phyloP scores from a whole-genome alignment of 2,329 filamentous ascomycete species.

The Paramyrothecium roridum region DNA sequence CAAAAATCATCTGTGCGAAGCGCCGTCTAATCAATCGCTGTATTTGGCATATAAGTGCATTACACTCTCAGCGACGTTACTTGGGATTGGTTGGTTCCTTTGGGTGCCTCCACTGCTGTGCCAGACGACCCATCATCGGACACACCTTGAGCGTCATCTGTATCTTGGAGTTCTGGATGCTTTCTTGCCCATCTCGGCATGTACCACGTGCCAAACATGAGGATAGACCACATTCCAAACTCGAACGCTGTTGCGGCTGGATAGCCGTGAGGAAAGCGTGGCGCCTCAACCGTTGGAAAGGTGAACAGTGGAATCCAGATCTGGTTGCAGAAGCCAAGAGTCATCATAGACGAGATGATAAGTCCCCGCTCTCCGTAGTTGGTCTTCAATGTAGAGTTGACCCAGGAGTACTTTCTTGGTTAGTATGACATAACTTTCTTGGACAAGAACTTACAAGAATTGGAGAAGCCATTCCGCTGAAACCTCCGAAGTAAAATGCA shows the following conservation, averaged over 20 bases:
- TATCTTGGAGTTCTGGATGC: constrained; percentile 7
- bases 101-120: too few relatives aligned
- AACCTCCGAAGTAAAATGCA: constrained; percentile 26
- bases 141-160: too few relatives aligned
- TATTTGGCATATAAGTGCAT: too few relatives aligned
- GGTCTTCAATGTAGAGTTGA: constrained; percentile 25
- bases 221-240: constrained; percentile 19
- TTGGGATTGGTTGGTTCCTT: too few relatives aligned
- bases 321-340: constrained; percentile 25
- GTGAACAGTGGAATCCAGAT: constrained; percentile 25
- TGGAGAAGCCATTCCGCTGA: constrained; percentile 25
- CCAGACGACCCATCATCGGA: too few relatives aligned
- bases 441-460: constrained; percentile 8
- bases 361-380: constrained; percentile 27
- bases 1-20: too few relatives aligned
- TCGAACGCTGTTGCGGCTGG: constrained; percentile 19
- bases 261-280: constrained; percentile 20
- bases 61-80: too few relatives aligned
- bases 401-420: constrained; percentile 21
- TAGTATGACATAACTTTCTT: neutral
- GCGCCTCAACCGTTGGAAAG: constrained; percentile 21
- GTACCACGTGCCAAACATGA: constrained; percentile 22
- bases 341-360: constrained; percentile 30
- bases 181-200: constrained; percentile 20
- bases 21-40: too few relatives aligned